phyloP scores from a whole-genome alignment of 2,329 filamentous ascomycete species.

The Fusarium avenaceum region DNA sequence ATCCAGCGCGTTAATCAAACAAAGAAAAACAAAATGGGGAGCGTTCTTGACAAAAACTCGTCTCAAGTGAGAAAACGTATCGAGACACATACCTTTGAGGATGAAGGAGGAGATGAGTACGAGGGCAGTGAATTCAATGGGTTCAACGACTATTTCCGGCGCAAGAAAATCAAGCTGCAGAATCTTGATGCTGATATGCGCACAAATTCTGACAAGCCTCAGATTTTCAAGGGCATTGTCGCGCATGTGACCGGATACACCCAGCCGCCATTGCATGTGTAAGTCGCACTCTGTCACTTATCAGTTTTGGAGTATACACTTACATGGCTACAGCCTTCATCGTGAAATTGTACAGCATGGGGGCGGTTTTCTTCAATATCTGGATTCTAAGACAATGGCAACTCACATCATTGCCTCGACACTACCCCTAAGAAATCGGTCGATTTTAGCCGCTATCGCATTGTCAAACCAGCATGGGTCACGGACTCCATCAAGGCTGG shows the following conservation, averaged over 20 bases:
- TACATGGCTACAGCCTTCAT: conserved; percentile 69
- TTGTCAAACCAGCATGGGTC: conserved; percentile 96
- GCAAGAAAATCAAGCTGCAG: conserved; percentile 97
- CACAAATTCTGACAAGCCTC: conserved; percentile 76
- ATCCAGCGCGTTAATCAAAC: background rate
- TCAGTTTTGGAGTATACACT: conserved; percentile 17
- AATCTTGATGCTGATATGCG: conserved; percentile 90
- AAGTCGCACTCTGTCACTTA: conserved; percentile 43
- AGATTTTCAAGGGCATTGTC: conserved; percentile 91
- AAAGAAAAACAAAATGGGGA: conserved; percentile 64
- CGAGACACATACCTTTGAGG: conserved; percentile 77
- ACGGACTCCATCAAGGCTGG: conserved; percentile 89
- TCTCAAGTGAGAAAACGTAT: conserved; percentile 72
- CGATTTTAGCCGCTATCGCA: conserved; percentile 88
- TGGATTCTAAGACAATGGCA: conserved; percentile 93
- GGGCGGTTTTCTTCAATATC: conserved; percentile 93
- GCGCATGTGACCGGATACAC: conserved; percentile 97
- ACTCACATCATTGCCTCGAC: conserved; percentile 96
- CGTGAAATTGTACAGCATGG: conserved; percentile 90
- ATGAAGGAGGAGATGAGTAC: conserved; percentile 93
- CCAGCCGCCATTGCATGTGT: conserved; percentile 88
- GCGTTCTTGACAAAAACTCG: conserved; percentile 73
- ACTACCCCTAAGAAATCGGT: conserved; percentile 93
- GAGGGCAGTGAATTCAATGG: conserved; percentile 87
- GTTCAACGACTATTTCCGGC: conserved; percentile 90